Base-by-base conservation (phyloP, 2,329 filamentous ascomycete species). In the Pleomassaria siparia region DNA sequence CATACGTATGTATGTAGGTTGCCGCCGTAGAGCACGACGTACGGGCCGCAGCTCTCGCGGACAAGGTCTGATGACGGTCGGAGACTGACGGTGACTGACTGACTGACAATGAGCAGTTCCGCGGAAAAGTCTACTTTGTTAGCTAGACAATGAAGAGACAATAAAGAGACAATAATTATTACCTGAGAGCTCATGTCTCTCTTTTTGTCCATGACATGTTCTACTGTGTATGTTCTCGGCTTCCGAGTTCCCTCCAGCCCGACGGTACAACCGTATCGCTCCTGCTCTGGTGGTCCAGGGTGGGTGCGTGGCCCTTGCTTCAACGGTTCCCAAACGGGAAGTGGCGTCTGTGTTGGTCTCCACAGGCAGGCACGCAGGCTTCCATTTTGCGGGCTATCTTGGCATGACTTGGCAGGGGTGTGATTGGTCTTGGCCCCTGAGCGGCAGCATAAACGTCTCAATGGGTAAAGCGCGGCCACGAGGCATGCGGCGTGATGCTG, bases 391-490 rank as follows among this genome's bases (percentile, higher is more conserved):
- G 20, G 13, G 18, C 36, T 8, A 8, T 28, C 9, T 9, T 18
- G 32, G 32, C 32, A 35, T n/a, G n/a, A n/a, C n/a, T n/a, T n/a
- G n/a, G 15, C 30, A 33, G 30, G 20, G 15, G 33, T 22, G 29
- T 37, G 33, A 37, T 4, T 37, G 33, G 36, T 21, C 25, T 20
- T 21, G 36, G 36, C 36, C 36, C 36, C 36, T 40, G 36, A 40
- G 36, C 36, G 36, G 36, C 36, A 18, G 32, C 3, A 25, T 20
- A 24, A 7, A 8, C 20, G 4, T 40, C 36, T 20, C 4, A 21
- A 7, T 13, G 21, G 21, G 36, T 10, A 24, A 13, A 12, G 36
- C 20, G 36, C 21, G 21, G 6, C 36, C 12, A 26, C 20, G 36
- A 40, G 21, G 18, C 36, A 3, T 15, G 36, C 6, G 20, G 11